Conservation (phyloP, 2,329 filamentous ascomycete genomes). For the Neonectria hederae region DNA sequence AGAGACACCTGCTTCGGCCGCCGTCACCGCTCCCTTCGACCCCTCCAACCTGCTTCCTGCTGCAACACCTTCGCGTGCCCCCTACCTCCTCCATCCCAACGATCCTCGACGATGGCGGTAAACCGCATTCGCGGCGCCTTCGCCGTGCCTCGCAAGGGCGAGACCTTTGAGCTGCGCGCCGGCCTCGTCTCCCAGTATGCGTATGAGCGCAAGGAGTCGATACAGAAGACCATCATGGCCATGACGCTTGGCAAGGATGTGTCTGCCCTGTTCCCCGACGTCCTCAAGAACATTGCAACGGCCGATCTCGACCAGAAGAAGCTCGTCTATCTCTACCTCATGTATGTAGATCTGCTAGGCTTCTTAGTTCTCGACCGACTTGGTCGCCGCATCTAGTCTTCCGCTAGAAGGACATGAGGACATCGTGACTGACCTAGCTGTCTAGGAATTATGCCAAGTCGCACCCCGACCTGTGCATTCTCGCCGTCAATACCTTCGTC, state of each 20-base stretch:
- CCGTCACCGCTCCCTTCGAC: slow-evolving; percentile 35
- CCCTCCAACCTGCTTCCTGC: slow-evolving; percentile 12
- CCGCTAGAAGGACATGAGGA: slow-evolving; percentile 10
- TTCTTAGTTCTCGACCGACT: slow-evolving; percentile 3
- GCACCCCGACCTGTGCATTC: slow-evolving; percentile 96
- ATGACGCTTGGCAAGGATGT: slow-evolving; percentile 99
- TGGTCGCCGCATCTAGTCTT: not conserved
- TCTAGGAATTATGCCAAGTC: slow-evolving; percentile 98
- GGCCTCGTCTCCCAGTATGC: slow-evolving; percentile 98
- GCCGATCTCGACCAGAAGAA: slow-evolving; percentile 97
- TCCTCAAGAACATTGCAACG: slow-evolving; percentile 98
- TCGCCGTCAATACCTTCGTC: slow-evolving; percentile 98
- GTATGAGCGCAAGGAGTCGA: slow-evolving; percentile 98
- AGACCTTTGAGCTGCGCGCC: slow-evolving; percentile 96
- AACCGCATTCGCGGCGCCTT: slow-evolving; percentile 96
- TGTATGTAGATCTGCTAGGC: slow-evolving; percentile 66
- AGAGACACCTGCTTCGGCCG: slow-evolving; percentile 22
- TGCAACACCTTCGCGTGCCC: slow-evolving; percentile 29
- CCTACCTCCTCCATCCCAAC: slow-evolving; percentile 37
- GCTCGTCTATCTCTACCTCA: slow-evolving; percentile 96
- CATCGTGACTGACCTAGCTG: slow-evolving; percentile 18
- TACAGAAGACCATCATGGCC: slow-evolving; percentile 99
- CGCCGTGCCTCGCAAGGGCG: slow-evolving; percentile 91
- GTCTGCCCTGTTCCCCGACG: slow-evolving; percentile 94
- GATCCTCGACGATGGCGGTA: slow-evolving; percentile 77